Conservation (phyloP, 306 rosid genomes). For the Rubus idaeus region DNA sequence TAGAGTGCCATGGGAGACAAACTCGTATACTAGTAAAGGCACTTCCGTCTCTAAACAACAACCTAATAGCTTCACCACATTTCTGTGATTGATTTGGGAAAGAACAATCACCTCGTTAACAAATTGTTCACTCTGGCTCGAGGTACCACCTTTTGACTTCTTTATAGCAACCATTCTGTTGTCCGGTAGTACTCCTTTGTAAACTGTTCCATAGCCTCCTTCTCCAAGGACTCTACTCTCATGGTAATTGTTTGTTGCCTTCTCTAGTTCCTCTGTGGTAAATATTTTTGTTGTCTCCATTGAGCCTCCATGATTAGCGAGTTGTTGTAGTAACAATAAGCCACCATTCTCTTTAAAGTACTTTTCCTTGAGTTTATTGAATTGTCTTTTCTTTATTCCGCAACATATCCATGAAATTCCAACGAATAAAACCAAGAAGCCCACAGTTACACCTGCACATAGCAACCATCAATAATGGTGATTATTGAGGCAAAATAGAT, state of each 20-base stretch:
- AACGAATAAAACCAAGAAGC: background rate
- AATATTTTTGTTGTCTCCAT: background rate
- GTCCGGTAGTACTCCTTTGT: constrained; percentile 6
- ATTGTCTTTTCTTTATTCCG: constrained; percentile 6
- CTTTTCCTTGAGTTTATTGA: background rate
- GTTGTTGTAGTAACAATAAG: background rate
- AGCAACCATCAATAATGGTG: too few relatives aligned
- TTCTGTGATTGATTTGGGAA: constrained; percentile 13
- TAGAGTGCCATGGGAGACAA: background rate
- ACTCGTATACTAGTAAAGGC: constrained; percentile 12
- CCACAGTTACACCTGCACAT: background rate
- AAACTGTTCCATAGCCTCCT: constrained; percentile 15
- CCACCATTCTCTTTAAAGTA: constrained; percentile 10
- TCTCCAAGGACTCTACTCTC: background rate
- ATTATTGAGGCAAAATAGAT: too few relatives aligned
- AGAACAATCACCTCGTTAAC: constrained; percentile 7
- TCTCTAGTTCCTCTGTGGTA: constrained; percentile 8
- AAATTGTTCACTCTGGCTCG: background rate
- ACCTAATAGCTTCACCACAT: constrained; percentile 6
- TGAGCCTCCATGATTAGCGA: background rate
- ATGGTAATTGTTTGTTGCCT: constrained; percentile 16
- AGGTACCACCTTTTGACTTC: background rate
- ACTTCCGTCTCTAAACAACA: background rate
- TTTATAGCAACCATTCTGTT: background rate
- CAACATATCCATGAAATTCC: background rate